phyloP scores from a whole-genome alignment of 805 yeast species.

The Hanseniaspora nectarophila region DNA sequence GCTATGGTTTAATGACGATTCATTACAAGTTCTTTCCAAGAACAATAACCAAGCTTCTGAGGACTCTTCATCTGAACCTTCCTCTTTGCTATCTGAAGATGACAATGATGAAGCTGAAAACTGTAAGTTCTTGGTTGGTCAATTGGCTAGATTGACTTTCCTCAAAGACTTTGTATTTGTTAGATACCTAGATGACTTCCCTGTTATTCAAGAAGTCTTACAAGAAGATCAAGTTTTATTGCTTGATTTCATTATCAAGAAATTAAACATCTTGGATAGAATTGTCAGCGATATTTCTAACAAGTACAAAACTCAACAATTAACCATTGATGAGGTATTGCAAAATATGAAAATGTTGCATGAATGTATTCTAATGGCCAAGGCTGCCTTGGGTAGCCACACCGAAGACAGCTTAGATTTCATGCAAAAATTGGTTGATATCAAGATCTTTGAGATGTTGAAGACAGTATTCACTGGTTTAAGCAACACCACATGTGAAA shows the following conservation, averaged over 20 bases:
- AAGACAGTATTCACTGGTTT: constrained; percentile 55
- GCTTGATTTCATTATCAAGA: constrained; percentile 25
- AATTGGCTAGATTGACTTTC: constrained; percentile 29
- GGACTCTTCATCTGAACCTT: constrained; percentile 17
- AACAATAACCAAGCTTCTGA: constrained; percentile 22
- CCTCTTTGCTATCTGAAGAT: constrained; percentile 16
- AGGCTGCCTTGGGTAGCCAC: constrained; percentile 40
- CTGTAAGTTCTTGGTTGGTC: constrained; percentile 15
- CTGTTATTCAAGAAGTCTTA: constrained; percentile 40
- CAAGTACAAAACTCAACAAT: constrained; percentile 15
- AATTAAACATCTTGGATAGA: constrained; percentile 38
- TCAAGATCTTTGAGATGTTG: constrained; percentile 60
- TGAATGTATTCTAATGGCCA: constrained; percentile 68
- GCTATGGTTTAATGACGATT: constrained; percentile 17
- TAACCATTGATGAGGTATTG: constrained; percentile 30
- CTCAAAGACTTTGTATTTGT: constrained; percentile 80
- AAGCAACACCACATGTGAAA: background rate
- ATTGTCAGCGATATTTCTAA: constrained; percentile 33
- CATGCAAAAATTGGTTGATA: constrained; percentile 48
- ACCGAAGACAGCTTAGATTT: constrained; percentile 51
- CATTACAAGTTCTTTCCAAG: constrained; percentile 22
- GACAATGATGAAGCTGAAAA: constrained; percentile 19
- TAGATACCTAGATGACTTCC: constrained; percentile 68
- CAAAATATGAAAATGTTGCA: constrained; percentile 71
- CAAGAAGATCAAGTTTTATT: constrained; percentile 27